Conservation (phyloP, 805 yeast species). For the Candida germanica region DNA sequence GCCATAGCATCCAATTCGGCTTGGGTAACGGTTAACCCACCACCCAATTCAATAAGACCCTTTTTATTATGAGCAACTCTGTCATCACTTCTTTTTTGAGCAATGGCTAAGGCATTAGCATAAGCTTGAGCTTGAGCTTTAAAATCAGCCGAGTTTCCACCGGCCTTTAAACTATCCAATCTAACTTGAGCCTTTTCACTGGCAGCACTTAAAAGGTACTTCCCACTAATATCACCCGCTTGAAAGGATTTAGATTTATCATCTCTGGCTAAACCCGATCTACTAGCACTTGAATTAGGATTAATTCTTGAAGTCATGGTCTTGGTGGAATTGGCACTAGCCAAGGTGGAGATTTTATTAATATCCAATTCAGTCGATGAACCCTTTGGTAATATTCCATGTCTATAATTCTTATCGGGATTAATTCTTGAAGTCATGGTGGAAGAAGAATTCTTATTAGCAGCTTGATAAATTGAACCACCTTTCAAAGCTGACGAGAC, state of each 20-base stretch:
- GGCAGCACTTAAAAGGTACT: constrained; percentile 48
- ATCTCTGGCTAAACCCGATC: constrained; percentile 39
- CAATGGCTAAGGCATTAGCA: constrained; percentile 71
- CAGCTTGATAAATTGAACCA: constrained; percentile 28
- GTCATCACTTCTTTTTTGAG: constrained; percentile 63
- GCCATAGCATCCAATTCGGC: constrained; percentile 81
- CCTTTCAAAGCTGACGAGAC: constrained; percentile 27
- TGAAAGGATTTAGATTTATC: constrained; percentile 32
- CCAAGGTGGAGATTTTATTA: constrained; percentile 31
- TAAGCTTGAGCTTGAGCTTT: constrained; percentile 54
- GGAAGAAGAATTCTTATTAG: constrained; percentile 38
- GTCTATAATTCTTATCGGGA: constrained; percentile 37
- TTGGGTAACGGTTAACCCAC: constrained; percentile 75
- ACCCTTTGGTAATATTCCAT: constrained; percentile 32
- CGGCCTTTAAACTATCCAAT: constrained; percentile 27
- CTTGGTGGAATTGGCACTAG: constrained; percentile 38
- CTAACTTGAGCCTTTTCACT: constrained; percentile 44
- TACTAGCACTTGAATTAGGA: constrained; percentile 36
- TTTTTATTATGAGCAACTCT: constrained; percentile 51
- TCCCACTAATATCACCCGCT: constrained; percentile 44
- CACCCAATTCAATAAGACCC: constrained; percentile 70
- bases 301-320: constrained; percentile 40
- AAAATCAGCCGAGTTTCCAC: constrained; percentile 28
- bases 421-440: constrained; percentile 45
- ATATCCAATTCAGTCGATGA: constrained; percentile 26